Base-by-base conservation (phyloP, 2,329 filamentous ascomycete species). In the Hypoxylon sp. region DNA sequence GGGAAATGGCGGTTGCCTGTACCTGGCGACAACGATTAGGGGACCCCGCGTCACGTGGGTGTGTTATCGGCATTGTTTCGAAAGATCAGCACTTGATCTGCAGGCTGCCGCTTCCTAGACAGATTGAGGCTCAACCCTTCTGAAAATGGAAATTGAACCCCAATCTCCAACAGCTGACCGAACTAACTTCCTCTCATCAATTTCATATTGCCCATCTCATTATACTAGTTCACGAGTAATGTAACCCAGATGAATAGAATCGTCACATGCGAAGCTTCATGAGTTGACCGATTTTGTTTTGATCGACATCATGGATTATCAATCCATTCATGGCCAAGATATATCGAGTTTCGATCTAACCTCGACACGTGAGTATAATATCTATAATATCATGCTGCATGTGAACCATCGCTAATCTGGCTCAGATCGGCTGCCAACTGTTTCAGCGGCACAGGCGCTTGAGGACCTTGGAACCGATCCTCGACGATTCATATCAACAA, bases 401-500 rank as follows among this genome's bases (percentile, higher is more conserved):
- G 13, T 53, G 17, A 45, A 43, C 30, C 32, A 36, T 21, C n/a
- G 25, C 71, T 75, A 59, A 75, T 69, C 49, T 28, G 25, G 21
- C 49, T 30, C 72, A 94, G 91, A 94, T 81, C 89, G 92, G 56
- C 82, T 95, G 58, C 90, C 93, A 36, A 93, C 93, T 1, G 85
- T 94, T 52, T 93, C 91, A 17, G 93, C 92, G 30, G 91, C 91
- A 1, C 86, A 93, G 75, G 91, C 89, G 6, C 82, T 94, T 48
- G 84, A 90, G 64, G 84, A 87, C 23, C 80, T 92, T 48, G 82
- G 86, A 51, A 80, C 83, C 50, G 82, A 85, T 60, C 79, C 82
- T 17, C 80, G 81, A 13, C 83, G 82, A 65, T 82, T 82, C 60
- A 79, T 92, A 21, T 81, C 87, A 1, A 91, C 89, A 1, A 84